Evolutionary conservation across 371 early-diverging fungal species (phyloP), one percentile per base, ranked within the genome.

Genomic region (Actinomortierella ambigua): DNA sequence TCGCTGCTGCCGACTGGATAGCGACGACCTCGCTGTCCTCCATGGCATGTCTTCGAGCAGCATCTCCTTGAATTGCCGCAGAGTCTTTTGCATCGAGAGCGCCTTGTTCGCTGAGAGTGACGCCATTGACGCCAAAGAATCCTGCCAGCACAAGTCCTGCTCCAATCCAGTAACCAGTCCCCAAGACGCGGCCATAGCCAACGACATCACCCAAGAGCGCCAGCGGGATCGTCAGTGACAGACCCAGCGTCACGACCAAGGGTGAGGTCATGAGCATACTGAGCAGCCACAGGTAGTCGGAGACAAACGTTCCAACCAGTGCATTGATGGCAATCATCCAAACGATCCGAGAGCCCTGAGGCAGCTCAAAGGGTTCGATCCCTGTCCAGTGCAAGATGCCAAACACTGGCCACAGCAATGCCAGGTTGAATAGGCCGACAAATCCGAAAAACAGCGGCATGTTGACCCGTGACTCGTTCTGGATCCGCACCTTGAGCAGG

Each of bases 181-280:
- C 77, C 24, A 85, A 84, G 9, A 80, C 56, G 34, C 87, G 63
- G 15, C 85, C 84, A 55, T 90, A 88, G 47, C 90, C 85, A 6
- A 90, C 51, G 15, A 90, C 66, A 61, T 93, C 93, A 28, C 93
- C 93, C 7, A 88, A 63, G 26, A 93, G 65, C 7, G 91, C 90
- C 44, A 93, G 69, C 0, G 93, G 93, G 40, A 92, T 93, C 58
- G 93, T 90, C 50, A 94, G 64, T 20, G 92, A 87, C 18, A 92
- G 69, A 2, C 92, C 93, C 39, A 93, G 75, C 4, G 93, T 91
- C 1, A 90, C 91, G 2, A 89, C 87, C 66, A 93, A 65, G 13
- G 94, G 93, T 24, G 92, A 88, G 0, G 93, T 93, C 87, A 92
- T 84, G 2, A 93, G 78, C 86, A 92, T 87, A 3, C 93, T 80